Evolutionary conservation across 352 stramenopile genomes (phyloP).

Genomic region (Phytopythium helicoides): DNA sequence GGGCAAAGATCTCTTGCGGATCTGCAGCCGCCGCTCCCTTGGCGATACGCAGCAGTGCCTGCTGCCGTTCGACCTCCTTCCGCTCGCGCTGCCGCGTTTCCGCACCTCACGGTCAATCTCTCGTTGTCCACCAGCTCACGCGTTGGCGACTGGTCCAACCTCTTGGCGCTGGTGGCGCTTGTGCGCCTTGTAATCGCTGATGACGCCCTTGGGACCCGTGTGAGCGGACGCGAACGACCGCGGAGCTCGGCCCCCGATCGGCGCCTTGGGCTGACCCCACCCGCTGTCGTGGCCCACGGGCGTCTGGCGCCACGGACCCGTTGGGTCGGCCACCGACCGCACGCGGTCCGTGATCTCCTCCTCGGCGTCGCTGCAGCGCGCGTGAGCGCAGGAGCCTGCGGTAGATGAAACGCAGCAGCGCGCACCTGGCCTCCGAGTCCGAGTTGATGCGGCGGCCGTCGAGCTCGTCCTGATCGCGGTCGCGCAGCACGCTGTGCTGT

Average conservation of each 20-base stretch:
- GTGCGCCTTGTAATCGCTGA: constrained; percentile 82
- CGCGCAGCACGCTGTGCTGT: constrained; percentile 68
- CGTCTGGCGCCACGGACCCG: constrained; percentile 65
- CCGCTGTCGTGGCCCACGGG: constrained; percentile 26
- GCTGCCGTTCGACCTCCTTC: constrained; percentile 49
- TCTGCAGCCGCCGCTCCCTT: constrained; percentile 32
- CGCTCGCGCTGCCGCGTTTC: constrained; percentile 25
- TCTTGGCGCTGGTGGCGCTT: constrained; percentile 62
- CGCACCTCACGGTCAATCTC: not conserved
- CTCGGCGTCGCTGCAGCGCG: constrained; percentile 32
- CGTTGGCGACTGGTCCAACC: no score
- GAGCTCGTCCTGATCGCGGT: constrained; percentile 72
- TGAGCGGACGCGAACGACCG: constrained; percentile 59
- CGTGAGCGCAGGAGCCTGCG: not conserved
- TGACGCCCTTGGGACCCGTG: constrained; percentile 79
- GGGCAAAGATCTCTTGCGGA: not conserved
- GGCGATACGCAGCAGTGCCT: constrained; percentile 56
- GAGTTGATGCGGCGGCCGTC: constrained; percentile 38
- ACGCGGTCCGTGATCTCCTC: constrained; percentile 59
- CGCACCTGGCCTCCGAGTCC: constrained; percentile 72
- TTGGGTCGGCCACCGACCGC: constrained; percentile 65
- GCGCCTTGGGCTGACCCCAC: constrained; percentile 44
- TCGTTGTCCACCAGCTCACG: constrained; percentile 2
- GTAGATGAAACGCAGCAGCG: no score
- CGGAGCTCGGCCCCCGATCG: constrained; percentile 18